Conservation (phyloP, 148 eudicot genomes). For the Talinum fruticosum region DNA sequence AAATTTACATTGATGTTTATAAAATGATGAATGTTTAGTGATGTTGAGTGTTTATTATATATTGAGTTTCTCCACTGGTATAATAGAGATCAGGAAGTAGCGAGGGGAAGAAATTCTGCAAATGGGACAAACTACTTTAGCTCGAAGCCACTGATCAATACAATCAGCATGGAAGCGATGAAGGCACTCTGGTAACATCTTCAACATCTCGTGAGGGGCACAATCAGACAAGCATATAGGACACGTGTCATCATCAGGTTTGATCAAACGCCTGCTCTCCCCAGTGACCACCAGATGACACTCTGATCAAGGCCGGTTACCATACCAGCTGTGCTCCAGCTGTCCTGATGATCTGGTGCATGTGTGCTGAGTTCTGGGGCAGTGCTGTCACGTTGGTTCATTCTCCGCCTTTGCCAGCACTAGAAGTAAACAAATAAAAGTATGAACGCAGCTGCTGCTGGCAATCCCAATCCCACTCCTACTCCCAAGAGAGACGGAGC, state of each 20-base stretch:
- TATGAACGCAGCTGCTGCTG: not conserved
- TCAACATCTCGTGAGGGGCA: not conserved
- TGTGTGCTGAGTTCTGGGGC: not conserved
- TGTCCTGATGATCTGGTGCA: not conserved
- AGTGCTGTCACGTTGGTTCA: not conserved
- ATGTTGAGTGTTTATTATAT: no score
- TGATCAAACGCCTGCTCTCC: conserved; percentile 29
- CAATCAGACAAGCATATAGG: conserved; percentile 7
- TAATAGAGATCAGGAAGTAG: no score
- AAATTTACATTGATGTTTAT: no score
- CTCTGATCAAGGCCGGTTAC: conserved; percentile 36
- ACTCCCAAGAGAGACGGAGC: not conserved
- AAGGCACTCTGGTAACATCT: conserved; percentile 37
- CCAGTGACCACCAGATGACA: conserved; percentile 39
- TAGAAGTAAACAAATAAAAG: not conserved
- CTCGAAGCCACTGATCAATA: conserved; percentile 54
- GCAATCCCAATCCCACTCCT: not conserved
- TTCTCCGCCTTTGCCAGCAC: not conserved
- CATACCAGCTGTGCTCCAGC: not conserved
- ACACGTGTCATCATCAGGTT: not conserved
- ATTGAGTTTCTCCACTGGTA: no score
- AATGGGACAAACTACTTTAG: conserved; percentile 50
- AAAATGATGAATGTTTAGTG: no score
- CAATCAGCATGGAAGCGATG: conserved; percentile 67
- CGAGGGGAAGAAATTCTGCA: conserved; percentile 32